Evolutionary conservation across 2,329 filamentous ascomycete species (phyloP).

Genomic region (Aspergillus neotritici): DNA sequence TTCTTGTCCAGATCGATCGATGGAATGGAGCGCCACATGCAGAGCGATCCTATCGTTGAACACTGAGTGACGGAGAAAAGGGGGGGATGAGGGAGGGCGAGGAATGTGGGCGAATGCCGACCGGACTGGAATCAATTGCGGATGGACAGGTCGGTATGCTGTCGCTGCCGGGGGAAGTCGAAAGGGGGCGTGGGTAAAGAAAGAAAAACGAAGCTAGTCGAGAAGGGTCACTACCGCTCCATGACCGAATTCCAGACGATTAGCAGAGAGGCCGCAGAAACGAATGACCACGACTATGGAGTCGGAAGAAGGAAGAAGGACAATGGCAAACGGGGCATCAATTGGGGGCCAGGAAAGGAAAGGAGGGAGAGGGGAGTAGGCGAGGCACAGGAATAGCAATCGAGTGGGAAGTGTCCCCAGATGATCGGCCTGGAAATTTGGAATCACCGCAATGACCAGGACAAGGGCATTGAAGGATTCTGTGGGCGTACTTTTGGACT

Average conservation of each 20-base stretch:
- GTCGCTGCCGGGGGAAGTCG: background rate
- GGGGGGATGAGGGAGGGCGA: conserved; percentile 10
- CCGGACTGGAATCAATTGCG: no score
- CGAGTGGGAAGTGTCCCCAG: no score
- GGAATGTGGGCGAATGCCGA: conserved; percentile 20
- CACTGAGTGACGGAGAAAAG: conserved; percentile 4
- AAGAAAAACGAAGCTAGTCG: background rate
- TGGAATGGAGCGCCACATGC: conserved; percentile 24
- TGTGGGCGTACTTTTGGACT: no score
- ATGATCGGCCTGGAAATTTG: no score
- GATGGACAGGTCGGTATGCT: conserved; percentile 5
- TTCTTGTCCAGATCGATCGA: conserved; percentile 18
- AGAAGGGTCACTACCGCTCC: conserved; percentile 7
- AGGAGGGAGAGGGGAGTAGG: no score
- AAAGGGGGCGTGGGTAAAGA: conserved; percentile 4
- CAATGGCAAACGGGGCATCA: no score
- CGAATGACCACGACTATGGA: background rate
- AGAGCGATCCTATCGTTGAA: conserved; percentile 6
- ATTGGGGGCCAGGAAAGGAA: no score
- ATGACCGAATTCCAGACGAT: conserved; percentile 6
- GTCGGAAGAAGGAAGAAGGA: no score
- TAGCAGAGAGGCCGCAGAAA: background rate
- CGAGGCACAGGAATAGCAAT: no score
- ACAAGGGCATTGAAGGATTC: no score
- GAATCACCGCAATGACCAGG: no score